Conservation (phyloP, 805 yeast species). For the Saturnispora saitoi region DNA sequence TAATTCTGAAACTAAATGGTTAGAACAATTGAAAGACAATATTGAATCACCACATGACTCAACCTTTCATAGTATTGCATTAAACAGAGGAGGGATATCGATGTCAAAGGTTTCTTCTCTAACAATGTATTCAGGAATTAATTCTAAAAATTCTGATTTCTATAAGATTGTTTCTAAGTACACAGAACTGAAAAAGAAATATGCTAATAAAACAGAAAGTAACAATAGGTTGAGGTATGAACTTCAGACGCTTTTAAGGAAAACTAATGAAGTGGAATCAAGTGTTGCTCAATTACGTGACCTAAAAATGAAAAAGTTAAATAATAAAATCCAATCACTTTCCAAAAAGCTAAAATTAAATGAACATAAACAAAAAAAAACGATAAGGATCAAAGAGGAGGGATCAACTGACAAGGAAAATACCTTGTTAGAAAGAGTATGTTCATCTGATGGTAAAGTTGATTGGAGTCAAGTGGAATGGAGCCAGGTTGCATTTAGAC, state of each 20-base stretch:
- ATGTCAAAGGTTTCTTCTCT: conserved; percentile 1
- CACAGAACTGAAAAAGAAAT: conserved; percentile 29
- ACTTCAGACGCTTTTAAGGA: conserved; percentile 45
- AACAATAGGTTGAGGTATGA: conserved; percentile 61
- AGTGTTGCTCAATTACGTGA: conserved; percentile 31
- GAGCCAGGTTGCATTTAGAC: conserved; percentile 13
- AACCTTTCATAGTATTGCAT: not conserved
- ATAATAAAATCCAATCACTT: conserved; percentile 11
- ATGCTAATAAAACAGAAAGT: conserved; percentile 44
- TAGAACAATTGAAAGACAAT: not conserved
- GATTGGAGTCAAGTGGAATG: conserved; percentile 10
- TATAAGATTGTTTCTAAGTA: conserved; percentile 17
- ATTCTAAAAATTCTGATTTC: conserved; percentile 2
- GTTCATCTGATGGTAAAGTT: conserved; percentile 7
- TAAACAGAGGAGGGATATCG: conserved; percentile 2
- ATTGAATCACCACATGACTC: not conserved
- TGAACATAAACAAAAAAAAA: not conserved
- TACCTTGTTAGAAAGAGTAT: not conserved
- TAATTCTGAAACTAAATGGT: conserved; percentile 7
- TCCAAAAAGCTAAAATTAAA: not conserved
- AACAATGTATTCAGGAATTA: not conserved
- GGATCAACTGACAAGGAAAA: not conserved
- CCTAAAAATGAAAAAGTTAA: conserved; percentile 28
- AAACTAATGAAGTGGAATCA: conserved; percentile 62
- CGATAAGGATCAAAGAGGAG: not conserved